Evolutionary conservation across 2,329 filamentous ascomycete genomes (phyloP), one percentile per base, ranked within the genome.

Genomic region (Aspergillus sp.): DNA sequence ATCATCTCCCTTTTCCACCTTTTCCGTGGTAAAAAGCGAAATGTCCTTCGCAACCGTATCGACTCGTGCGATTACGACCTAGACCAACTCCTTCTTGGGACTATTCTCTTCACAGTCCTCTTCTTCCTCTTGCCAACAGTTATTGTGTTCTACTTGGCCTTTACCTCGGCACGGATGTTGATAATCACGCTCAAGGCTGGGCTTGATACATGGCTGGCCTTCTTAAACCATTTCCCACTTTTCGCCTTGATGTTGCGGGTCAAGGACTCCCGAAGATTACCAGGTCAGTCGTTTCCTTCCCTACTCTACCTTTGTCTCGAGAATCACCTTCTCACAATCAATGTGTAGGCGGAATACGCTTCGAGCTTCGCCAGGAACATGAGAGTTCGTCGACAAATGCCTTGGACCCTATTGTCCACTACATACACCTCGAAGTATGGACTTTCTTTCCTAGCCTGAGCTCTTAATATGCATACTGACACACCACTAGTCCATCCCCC

Each of bases 41-140:
- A 99, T 69, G 90, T 99, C 17, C 86, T 99, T 23, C 91, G 96
- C 64, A 97, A 97, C 73, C 93, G 95, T 79, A 98, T 99, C 71
- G 95, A 99, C 76, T 97, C 93, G 51, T 99, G 95, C 82, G 95
- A 98, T 79, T 99, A 99, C 79, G 95, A 98, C 74, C 86, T 99
- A 25, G 95, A 99, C 74, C 96, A 99, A 79, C 86, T 99, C 4
- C 88, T 99, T 7, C 89, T 99, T 7, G 95, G 95, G 63, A 99
- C 95, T 0, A 98, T 99, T 62, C 83, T 99, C 22, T 99, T 99
- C 74, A 98, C 95, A 0, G 82, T 99, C 7, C 85, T 99, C 1
- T 96, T 96, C 79, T 99, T 98, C 76, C 84, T 99, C 17, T 83
- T 99, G 3, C 95, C 95, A 0, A 99, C 95, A 0, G 93, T 99